These are phyloP conservation scores for Mesotaenium endlicherianum DNA, from an alignment of 139 green algal species.

Conservation along the genomic window DNA sequence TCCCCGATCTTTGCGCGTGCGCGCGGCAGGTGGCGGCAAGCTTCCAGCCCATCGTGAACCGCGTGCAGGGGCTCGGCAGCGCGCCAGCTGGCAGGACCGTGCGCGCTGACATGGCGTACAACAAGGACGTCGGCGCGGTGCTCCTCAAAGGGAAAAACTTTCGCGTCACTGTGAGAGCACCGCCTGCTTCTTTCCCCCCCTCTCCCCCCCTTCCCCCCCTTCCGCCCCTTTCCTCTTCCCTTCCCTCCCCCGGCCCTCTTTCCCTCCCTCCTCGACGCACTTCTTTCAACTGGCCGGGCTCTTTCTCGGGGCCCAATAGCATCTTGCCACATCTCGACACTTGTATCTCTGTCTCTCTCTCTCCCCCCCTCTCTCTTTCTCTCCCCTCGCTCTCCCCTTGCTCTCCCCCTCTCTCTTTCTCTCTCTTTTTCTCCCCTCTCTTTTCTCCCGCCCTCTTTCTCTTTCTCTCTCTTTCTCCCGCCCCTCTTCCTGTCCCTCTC, in stretches of 20 bases:
- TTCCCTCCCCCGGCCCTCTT: not conserved
- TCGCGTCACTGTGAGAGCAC: not conserved
- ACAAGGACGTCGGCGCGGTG: not conserved
- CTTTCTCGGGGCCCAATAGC: too few relatives aligned
- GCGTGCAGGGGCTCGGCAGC: not conserved
- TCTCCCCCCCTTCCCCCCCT: not conserved
- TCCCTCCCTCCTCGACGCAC: not conserved
- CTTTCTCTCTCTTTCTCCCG: not conserved
- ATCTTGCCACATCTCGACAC: too few relatives aligned
- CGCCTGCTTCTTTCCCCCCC: not conserved
- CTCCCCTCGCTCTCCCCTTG: not conserved
- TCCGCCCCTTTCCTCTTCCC: not conserved
- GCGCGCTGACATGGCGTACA: slow-evolving; percentile 6
- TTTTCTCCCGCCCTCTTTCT: not conserved
- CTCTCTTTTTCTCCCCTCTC: not conserved
- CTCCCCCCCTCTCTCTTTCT: not conserved
- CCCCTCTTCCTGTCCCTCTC: not conserved
- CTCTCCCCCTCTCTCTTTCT: not conserved
- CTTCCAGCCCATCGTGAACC: slow-evolving; percentile 3
- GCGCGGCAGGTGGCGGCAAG: not conserved
- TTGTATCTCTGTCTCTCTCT: not conserved
- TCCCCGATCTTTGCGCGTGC: too few relatives aligned
- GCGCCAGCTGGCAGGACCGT: too few relatives aligned
- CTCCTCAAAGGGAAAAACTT: slow-evolving; percentile 25
- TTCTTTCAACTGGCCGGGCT: too few relatives aligned